phyloP scores from a whole-genome alignment of 805 yeast genomes.

The Candida insectorum region DNA sequence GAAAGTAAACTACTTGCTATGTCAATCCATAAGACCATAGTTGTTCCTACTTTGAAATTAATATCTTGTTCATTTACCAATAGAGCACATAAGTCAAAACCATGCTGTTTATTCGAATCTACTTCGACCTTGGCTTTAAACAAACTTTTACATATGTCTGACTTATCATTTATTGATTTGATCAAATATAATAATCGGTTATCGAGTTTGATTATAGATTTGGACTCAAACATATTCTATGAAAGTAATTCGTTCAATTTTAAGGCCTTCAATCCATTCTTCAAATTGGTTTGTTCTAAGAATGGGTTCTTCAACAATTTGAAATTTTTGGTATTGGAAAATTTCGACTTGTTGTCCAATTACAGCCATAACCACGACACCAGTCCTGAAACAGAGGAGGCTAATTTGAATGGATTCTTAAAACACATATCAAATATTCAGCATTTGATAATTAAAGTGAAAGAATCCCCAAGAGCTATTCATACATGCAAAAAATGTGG shows the following conservation, averaged over 20 bases:
- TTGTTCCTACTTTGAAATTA: slow-evolving; percentile 11
- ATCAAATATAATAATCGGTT: slow-evolving; percentile 33
- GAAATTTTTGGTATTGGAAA: slow-evolving; percentile 21
- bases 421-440: slow-evolving; percentile 18
- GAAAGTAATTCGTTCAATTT: slow-evolving; percentile 26
- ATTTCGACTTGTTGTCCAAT: slow-evolving; percentile 21
- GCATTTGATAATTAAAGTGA: slow-evolving; percentile 21
- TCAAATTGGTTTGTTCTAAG: slow-evolving; percentile 32
- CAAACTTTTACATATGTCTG: slow-evolving; percentile 40
- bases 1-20: slow-evolving; percentile 21
- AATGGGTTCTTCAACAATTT: slow-evolving; percentile 28
- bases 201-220: slow-evolving; percentile 41
- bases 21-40: slow-evolving; percentile 18
- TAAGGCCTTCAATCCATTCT: slow-evolving; percentile 24
- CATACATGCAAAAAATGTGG: slow-evolving; percentile 37
- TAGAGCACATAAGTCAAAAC: slow-evolving; percentile 12
- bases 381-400: slow-evolving; percentile 3
- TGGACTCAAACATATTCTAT: slow-evolving; percentile 46
- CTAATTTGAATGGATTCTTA: slow-evolving; percentile 8
- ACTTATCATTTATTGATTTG: slow-evolving; percentile 49
- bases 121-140: slow-evolving; percentile 36
- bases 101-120: slow-evolving; percentile 36
- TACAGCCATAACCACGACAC: slow-evolving; percentile 2
- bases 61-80: slow-evolving; percentile 19
- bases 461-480: slow-evolving; percentile 17